Conservation (phyloP, 2,329 filamentous ascomycete species). For the Fusarium sp. region DNA sequence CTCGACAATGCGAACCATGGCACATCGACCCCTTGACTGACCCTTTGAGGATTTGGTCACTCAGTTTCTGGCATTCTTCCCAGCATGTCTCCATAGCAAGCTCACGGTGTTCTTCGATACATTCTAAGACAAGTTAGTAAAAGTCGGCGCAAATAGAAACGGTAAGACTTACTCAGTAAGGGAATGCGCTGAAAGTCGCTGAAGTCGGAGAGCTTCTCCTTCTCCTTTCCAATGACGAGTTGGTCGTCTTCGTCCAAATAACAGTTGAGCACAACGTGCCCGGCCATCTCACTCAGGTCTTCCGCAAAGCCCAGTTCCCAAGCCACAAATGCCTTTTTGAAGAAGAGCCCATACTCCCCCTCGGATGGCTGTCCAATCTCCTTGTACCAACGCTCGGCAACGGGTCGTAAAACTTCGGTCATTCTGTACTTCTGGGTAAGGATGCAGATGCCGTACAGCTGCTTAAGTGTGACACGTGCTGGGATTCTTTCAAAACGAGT, state of each 20-base stretch:
- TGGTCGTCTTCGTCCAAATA: constrained; percentile 4
- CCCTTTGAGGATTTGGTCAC: constrained; percentile 1
- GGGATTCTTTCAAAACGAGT: constrained; percentile 19
- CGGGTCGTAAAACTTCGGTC: constrained; percentile 24
- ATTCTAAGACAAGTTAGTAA: constrained; percentile 17
- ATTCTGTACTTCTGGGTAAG: constrained; percentile 38
- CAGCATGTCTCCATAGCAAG: constrained; percentile 13
- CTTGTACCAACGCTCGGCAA: constrained; percentile 32
- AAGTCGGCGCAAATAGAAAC: not conserved
- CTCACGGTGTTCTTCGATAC: constrained; percentile 23
- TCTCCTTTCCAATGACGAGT: constrained; percentile 7
- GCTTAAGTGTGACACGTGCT: not conserved
- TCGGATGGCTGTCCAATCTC: not conserved
- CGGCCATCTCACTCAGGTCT: constrained; percentile 8
- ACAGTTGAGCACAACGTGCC: constrained; percentile 6
- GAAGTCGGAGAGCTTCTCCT: constrained; percentile 6
- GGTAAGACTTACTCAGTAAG: constrained; percentile 17
- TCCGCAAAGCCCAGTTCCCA: constrained; percentile 33
- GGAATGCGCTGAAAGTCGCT: constrained; percentile 15
- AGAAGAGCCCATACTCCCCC: not conserved
- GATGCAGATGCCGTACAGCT: constrained; percentile 20
- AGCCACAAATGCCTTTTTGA: constrained; percentile 23
- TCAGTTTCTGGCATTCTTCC: constrained; percentile 27
- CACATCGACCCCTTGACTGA: constrained; percentile 11
- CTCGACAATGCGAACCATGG: not conserved